Conservation (phyloP, 2,329 filamentous ascomycete species). For the Verruconis gallopava region DNA sequence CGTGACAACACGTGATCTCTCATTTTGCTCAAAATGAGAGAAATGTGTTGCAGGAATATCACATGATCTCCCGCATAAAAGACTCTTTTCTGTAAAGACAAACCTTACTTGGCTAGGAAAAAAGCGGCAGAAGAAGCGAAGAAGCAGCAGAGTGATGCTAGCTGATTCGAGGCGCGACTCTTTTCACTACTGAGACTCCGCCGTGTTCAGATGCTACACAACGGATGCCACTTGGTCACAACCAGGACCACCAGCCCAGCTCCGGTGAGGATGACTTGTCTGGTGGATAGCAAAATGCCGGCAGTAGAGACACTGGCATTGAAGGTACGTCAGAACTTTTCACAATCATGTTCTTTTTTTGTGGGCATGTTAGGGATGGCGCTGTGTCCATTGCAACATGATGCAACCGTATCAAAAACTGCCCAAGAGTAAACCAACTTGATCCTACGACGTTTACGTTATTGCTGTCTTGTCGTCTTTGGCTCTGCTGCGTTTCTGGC, state of each 20-base stretch:
- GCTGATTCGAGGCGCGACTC: too few relatives aligned
- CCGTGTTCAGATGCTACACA: too few relatives aligned
- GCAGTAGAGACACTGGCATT: neutral
- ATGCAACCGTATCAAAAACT: slow-evolving; percentile 12
- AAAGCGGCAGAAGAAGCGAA: slow-evolving; percentile 46
- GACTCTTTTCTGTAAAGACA: too few relatives aligned
- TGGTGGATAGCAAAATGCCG: neutral
- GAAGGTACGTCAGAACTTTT: neutral
- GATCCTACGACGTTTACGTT: neutral
- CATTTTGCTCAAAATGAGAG: too few relatives aligned
- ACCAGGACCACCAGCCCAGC: neutral
- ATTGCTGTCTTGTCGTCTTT: too few relatives aligned
- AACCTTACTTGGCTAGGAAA: slow-evolving; percentile 68
- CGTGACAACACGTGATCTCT: too few relatives aligned
- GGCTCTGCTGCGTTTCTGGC: too few relatives aligned
- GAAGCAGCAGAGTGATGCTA: too few relatives aligned
- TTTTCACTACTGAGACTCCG: too few relatives aligned
- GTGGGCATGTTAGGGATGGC: slow-evolving; percentile 9
- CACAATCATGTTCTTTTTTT: neutral
- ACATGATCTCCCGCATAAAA: too few relatives aligned
- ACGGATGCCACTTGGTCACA: neutral
- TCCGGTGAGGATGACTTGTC: neutral
- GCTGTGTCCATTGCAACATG: slow-evolving; percentile 10
- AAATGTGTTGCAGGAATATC: too few relatives aligned
- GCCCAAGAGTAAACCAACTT: slow-evolving; percentile 6